phyloP scores from a whole-genome alignment of 192 early-diverging fungal genomes.

The Gamsiella multidivaricata region DNA sequence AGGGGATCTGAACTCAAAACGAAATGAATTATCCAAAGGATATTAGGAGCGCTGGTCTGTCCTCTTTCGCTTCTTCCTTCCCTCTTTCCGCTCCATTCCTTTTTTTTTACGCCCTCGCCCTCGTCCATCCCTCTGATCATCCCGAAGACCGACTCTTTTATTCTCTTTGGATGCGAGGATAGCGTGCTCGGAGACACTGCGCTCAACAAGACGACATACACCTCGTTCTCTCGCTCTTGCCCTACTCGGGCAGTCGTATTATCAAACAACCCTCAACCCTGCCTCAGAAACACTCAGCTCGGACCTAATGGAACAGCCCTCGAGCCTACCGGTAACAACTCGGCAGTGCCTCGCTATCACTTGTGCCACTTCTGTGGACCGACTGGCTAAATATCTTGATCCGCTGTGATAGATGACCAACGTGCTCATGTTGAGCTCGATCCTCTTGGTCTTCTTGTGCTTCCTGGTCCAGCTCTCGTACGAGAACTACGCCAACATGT shows the following conservation, averaged over 20 bases:
- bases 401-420: slow-evolving; percentile 30
- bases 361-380: background rate
- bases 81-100: slow-evolving; percentile 9
- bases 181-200: no score
- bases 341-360: background rate
- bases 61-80: background rate
- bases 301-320: slow-evolving; percentile 21
- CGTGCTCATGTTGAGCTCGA: slow-evolving; percentile 41
- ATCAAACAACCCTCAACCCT: background rate
- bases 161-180: background rate
- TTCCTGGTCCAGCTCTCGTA: slow-evolving; percentile 42
- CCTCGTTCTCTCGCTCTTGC: no score
- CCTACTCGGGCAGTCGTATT: no score
- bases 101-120: background rate
- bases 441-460: slow-evolving; percentile 38
- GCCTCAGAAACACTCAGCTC: background rate
- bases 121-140: background rate
- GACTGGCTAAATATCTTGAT: background rate
- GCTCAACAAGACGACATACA: no score
- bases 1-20: no score
- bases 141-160: background rate
- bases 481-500: slow-evolving; percentile 44
- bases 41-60: no score
- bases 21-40: no score
- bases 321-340: slow-evolving; percentile 39